Base-by-base conservation (phyloP, 345 rosid genomes). In the Dovyalis caffra region DNA sequence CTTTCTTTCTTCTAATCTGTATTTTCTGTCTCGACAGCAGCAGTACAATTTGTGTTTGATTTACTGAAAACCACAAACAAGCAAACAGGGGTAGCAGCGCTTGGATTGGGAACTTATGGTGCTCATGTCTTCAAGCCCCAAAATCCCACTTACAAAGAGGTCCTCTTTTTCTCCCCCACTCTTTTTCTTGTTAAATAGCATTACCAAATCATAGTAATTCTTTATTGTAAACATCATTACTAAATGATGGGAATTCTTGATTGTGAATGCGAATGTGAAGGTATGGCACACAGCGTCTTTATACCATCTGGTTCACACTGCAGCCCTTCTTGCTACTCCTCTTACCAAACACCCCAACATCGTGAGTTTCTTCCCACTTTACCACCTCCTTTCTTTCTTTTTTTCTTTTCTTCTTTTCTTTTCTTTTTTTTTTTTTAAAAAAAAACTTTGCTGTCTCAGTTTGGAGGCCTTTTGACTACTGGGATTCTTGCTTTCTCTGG, bases 231-330 rank as follows among this genome's bases (percentile, higher is more conserved):
- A 57, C n/a, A n/a, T 2, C 0, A 12, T 15, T 2, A 3, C 47
- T 43, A 43, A 43, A 43, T 43, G 47, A 12, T 43, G 14, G 18
- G 26, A 57, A 35, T 28, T 64, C 51, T 8, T 65, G 63, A 21
- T 51, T 58, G 23, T 69, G 49, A 34, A 57, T 78, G 81, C 57
- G 67, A 76, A 37, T 57, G 29, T 71, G 74, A 15, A 91, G 98
- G 97, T 91, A n/a, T 93, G 97, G 99, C 92, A 93, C 49, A 93
- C 92, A 4, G 98, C 98, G 53, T 93, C 99, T 28, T 81, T 92
- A 58, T 95, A 93, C 83, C 98, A 95, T 86, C 79, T 93, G 87
- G 89, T 89, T 69, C 99, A 95, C 80, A 95, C 97, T 21, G 95
- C 95, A 26, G 96, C 98, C 66, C 88, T 95, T 65, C 75, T 91